A percentile compares a stretch with the other conserved stretches of the same genome.
These are phyloP conservation scores for Lentinula raphanica DNA, from an alignment of 768 basidiomycete species.

Conservation along the genomic window DNA sequence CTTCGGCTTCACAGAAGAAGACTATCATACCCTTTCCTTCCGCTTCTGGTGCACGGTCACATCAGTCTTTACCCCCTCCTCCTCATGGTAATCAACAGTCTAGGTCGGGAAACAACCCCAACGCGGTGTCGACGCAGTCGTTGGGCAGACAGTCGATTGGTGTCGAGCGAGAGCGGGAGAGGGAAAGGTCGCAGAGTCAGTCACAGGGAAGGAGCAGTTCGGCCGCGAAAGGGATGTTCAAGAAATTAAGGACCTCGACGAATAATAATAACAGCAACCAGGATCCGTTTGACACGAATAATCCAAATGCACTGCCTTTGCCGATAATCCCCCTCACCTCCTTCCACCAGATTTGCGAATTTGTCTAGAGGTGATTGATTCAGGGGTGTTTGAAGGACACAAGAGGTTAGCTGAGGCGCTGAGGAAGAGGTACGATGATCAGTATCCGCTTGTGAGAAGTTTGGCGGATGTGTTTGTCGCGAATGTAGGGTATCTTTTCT, in stretches of 20 bases:
- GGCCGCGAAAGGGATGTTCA: constrained; percentile 49
- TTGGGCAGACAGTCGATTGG: constrained; percentile 64
- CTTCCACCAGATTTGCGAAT: constrained; percentile 83
- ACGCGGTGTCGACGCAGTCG: constrained; percentile 63
- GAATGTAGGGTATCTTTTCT: constrained; percentile 53
- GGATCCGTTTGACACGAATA: no score
- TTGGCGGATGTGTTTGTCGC: constrained; percentile 95
- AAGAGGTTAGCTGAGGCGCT: constrained; percentile 78
- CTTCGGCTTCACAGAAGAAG: constrained; percentile 34
- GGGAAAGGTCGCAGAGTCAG: constrained; percentile 51
- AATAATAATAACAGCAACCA: no score
- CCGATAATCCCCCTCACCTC: constrained; percentile 57
- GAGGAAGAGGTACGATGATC: constrained; percentile 89
- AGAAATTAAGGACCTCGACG: constrained; percentile 49
- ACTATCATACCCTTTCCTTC: no score
- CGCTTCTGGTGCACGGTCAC: constrained; percentile 70
- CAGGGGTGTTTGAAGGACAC: constrained; percentile 87
- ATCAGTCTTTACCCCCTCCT: constrained; percentile 70
- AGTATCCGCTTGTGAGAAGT: constrained; percentile 88
- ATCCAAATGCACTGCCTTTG: no score
- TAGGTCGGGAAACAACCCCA: constrained; percentile 42
- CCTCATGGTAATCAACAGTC: constrained; percentile 23
- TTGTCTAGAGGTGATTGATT: constrained; percentile 83
- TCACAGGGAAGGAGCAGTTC: constrained; percentile 22
- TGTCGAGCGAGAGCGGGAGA: constrained; percentile 44